Evolutionary conservation across 1,284 basidiomycete species (phyloP), one percentile per base, ranked within the genome.

Genomic region (Cystobasidiaceae sp.): DNA sequence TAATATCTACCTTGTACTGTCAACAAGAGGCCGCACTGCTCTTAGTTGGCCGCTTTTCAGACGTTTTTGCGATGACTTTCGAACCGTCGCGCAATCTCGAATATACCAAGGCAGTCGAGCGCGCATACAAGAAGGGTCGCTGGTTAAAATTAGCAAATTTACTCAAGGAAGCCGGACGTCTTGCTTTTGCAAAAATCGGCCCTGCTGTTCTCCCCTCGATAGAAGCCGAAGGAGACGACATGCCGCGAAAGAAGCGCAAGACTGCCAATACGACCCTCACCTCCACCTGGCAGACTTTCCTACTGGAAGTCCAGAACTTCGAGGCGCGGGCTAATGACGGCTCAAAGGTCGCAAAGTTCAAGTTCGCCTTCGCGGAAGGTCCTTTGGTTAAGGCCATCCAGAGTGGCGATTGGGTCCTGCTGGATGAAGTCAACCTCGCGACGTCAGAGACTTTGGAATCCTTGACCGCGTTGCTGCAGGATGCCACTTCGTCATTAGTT

Each of bases 341-440:
- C 19, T 37, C 64, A 25, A 86, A 86, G 67, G 87, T 88, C 74
- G 86, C 87, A 56, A 93, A 89, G 75, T 89, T 93, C 73, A 88
- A 91, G 0, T 98, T 98, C 74, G 86, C 86, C 4, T 98, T 97
- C 72, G 86, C 97, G 2, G 96, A 99, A 75, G 96, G 96, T 0
- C 94, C 96, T 8, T 79, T 99, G 13, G 86, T 97, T n/a, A 89
- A 88, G 72, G 96, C 96, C 0, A 78, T 99, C 66, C 83, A 87
- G 45, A 82, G 84, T 41, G 96, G 96, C 7, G 86, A 94, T 75
- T 99, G 96, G 96, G 84, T 98, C 39, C 80, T 99, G 23, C 84
- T 99, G 4, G 96, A 99, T 73, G 96, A 98, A 78, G 86, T 98
- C 77, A 98, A 98, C 75, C 80, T 99, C 23, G 93, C 94, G 0